phyloP scores from a whole-genome alignment of 164 flowering plant genomes.

The Euptelea pleiosperma region DNA sequence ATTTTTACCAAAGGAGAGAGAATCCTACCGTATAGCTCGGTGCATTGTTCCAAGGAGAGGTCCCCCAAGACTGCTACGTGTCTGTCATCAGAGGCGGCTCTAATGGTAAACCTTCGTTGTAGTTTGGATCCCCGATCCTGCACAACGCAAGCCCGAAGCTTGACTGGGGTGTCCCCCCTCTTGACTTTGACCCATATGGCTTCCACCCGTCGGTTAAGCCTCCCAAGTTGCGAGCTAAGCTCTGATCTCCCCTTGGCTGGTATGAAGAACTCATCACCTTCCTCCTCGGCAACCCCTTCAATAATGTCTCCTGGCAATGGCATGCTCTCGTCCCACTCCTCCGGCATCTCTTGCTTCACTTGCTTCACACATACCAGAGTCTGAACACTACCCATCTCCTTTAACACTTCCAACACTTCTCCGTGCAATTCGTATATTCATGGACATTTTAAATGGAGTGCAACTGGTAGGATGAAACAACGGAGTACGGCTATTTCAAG shows the following conservation, averaged over 20 bases:
- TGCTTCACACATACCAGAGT: conserved; percentile 46
- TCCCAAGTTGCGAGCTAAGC: conserved; percentile 37
- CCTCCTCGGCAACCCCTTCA: conserved; percentile 39
- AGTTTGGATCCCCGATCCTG: conserved; percentile 26
- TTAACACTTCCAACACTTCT: too few species aligned
- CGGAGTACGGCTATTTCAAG: too few species aligned
- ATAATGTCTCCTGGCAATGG: conserved; percentile 64
- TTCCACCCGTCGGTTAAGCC: conserved; percentile 27
- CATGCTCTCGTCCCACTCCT: conserved; percentile 63
- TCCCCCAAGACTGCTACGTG: conserved; percentile 55
- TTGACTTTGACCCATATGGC: conserved; percentile 43
- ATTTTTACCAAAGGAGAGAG: background rate
- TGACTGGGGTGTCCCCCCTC: conserved; percentile 37
- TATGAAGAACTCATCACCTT: conserved; percentile 26
- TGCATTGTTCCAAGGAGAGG: conserved; percentile 45
- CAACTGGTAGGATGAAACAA: too few species aligned
- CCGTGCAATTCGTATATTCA: too few species aligned
- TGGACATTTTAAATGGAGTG: too few species aligned
- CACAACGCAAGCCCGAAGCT: conserved; percentile 40
- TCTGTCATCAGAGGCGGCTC: conserved; percentile 41
- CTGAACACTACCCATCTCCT: conserved; percentile 15
- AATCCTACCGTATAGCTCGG: conserved; percentile 46
- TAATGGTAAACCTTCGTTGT: conserved; percentile 37
- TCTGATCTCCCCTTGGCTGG: conserved; percentile 38
- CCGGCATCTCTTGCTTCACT: conserved; percentile 44